Evolutionary conservation across 192 early-diverging fungal species (phyloP).

Genomic region (Coemansia sp.): DNA sequence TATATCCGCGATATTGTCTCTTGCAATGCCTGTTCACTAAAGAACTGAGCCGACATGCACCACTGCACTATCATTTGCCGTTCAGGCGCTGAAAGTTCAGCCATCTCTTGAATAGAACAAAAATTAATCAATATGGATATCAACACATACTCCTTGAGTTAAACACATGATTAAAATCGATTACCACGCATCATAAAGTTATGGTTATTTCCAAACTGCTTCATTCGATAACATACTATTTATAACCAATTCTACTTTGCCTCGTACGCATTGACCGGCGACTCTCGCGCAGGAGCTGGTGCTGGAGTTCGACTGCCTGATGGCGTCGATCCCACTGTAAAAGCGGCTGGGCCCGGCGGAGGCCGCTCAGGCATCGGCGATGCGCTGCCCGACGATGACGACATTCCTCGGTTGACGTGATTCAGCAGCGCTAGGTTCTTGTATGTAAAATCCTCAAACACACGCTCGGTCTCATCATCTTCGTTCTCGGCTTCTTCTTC

Average conservation of each 20-base stretch:
- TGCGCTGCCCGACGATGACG: slow-evolving; percentile 46
- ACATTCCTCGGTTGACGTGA: slow-evolving; percentile 65
- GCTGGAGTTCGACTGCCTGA: slow-evolving; percentile 11
- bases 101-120: slow-evolving; percentile 1
- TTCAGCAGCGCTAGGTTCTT: slow-evolving; percentile 65
- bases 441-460: slow-evolving; percentile 66
- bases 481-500: slow-evolving; percentile 16
- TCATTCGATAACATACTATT: not conserved
- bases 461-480: slow-evolving; percentile 43
- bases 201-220: not conserved
- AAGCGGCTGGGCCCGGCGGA: slow-evolving; percentile 7
- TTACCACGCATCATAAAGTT: too few relatives aligned
- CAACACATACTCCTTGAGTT: too few relatives aligned
- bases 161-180: too few relatives aligned
- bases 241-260: slow-evolving; percentile 1
- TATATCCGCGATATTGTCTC: slow-evolving; percentile 23
- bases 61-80: slow-evolving; percentile 40
- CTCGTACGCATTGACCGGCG: slow-evolving; percentile 35
- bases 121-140: not conserved
- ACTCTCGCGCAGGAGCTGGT: slow-evolving; percentile 19
- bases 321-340: slow-evolving; percentile 5
- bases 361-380: slow-evolving; percentile 31
- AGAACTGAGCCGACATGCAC: slow-evolving; percentile 45
- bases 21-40: slow-evolving; percentile 19
- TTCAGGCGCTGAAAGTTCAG: not conserved